A percentile compares a stretch with the other conserved stretches of the same genome.
phyloP scores from a whole-genome alignment of 805 yeast species.

The Tanozyma kutaoensis region DNA sequence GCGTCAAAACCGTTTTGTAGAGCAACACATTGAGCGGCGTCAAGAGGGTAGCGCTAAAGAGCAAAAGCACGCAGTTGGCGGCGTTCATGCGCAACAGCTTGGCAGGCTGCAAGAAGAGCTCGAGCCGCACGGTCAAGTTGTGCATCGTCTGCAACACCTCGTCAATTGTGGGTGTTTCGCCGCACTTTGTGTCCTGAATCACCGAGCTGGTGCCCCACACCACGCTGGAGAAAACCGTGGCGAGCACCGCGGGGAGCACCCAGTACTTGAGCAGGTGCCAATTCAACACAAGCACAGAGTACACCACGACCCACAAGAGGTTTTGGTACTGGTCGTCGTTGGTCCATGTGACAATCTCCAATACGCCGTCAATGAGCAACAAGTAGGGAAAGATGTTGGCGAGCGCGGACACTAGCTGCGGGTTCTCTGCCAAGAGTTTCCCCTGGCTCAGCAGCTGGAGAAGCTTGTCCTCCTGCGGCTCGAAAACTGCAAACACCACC shows the following conservation, averaged over 20 bases:
- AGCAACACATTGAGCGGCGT: constrained; percentile 32
- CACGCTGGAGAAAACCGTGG: constrained; percentile 22
- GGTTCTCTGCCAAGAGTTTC: constrained; percentile 26
- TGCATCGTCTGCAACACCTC: constrained; percentile 35
- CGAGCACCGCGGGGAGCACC: constrained; percentile 24
- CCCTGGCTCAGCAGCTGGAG: constrained; percentile 15
- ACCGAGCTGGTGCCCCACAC: constrained; percentile 34
- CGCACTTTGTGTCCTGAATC: constrained; percentile 24
- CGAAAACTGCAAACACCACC: constrained; percentile 14
- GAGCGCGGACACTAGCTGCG: constrained; percentile 32
- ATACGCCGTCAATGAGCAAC: constrained; percentile 26
- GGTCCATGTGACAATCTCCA: constrained; percentile 43
- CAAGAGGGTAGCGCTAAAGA: constrained; percentile 15
- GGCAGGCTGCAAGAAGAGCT: constrained; percentile 26
- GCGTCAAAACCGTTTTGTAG: constrained; percentile 16
- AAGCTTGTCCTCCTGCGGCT: constrained; percentile 23
- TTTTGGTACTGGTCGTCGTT: constrained; percentile 36
- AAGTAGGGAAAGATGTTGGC: constrained; percentile 35
- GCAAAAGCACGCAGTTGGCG: constrained; percentile 15
- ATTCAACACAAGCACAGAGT: constrained; percentile 25
- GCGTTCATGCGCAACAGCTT: constrained; percentile 12
- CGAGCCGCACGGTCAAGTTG: constrained; percentile 30
- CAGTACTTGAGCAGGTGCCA: constrained; percentile 26
- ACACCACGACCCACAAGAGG: constrained; percentile 24
- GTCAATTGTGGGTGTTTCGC: constrained; percentile 38